A percentile compares a stretch with the other conserved stretches of the same genome.
Evolutionary conservation across 306 rosid genomes (phyloP).

Genomic region (Astragalus membranaceus): DNA sequence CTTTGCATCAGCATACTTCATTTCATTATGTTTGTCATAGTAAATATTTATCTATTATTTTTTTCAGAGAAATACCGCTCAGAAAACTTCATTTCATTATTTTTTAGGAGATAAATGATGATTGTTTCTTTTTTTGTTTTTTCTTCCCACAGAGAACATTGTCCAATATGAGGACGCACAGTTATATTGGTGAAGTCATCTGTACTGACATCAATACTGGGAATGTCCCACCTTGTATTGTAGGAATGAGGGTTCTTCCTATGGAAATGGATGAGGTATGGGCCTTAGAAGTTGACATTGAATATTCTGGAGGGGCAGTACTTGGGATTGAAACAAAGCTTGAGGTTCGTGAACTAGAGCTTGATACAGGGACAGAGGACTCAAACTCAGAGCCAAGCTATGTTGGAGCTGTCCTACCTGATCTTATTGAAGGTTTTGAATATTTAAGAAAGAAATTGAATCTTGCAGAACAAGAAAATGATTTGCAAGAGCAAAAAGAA

Average conservation of each 20-base stretch:
- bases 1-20: background rate
- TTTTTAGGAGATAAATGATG: constrained; percentile 2
- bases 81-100: background rate
- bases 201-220: constrained; percentile 69
- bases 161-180: constrained; percentile 73
- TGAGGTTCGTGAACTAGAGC: constrained; percentile 69
- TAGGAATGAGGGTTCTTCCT: constrained; percentile 75
- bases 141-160: constrained; percentile 44
- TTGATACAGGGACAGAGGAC: constrained; percentile 34
- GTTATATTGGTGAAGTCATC: constrained; percentile 73
- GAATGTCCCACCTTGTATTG: constrained; percentile 70
- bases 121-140: background rate
- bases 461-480: constrained; percentile 39
- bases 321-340: constrained; percentile 78
- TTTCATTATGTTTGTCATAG: too few relatives aligned
- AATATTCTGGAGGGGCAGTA: constrained; percentile 72
- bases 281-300: constrained; percentile 81
- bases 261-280: constrained; percentile 77
- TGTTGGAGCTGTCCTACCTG: constrained; percentile 52
- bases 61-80: too few relatives aligned
- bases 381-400: constrained; percentile 39
- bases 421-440: constrained; percentile 73
- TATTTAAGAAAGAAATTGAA: constrained; percentile 51
- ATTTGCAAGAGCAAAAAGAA: constrained; percentile 40
- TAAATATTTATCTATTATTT: too few relatives aligned